Evolutionary conservation across 306 rosid genomes (phyloP), one percentile per base, ranked within the genome.

Genomic region (Rubus idaeus): DNA sequence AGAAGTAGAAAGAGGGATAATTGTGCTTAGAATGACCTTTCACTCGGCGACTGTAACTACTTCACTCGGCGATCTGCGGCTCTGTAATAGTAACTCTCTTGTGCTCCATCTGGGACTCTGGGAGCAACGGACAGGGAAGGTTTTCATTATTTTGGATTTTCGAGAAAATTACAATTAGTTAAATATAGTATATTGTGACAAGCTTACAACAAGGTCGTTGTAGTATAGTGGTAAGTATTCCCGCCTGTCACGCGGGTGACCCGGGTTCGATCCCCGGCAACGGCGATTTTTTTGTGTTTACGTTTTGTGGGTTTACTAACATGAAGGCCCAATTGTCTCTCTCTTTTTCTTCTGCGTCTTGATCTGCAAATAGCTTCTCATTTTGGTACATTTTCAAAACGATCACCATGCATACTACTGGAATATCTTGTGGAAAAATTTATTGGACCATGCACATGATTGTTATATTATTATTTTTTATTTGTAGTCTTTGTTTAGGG

Each of bases 161-260:
- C 20, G 35, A 30, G 35, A 30, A 30, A 30, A 30, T 30, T 30
- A 30, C 1, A 30, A 30, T 0, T 30, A 30, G 2, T 23, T 30
- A 30, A 30, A 30, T 30, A 30, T 0, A 30, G 1, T 2, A 1
- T 30, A 30, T 30, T 30, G 35, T 30, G 35, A 30, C 0, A 30
- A 3, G 0, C 0, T 16, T 0, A 0, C 75, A 60, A 3, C 42
- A 0, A 40, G 0, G 91, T 85, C 88, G 89, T 89, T 89, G 93
- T 87, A 89, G 93, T 89, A 87, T 89, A 85, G 88, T 89, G 88
- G 86, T 85, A 41, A 85, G 88, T 88, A 88, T 88, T 85, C 76
- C 86, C 81, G 89, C 89, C 91, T 83, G 87, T 86, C 86, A 86
- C 87, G 78, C 89, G 84, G 85, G 78, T 21, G 89, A 87, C 89